A percentile compares a stretch with the other conserved stretches of the same genome.
Conservation (phyloP, 345 rosid species). For the Laguncularia racemosa region DNA sequence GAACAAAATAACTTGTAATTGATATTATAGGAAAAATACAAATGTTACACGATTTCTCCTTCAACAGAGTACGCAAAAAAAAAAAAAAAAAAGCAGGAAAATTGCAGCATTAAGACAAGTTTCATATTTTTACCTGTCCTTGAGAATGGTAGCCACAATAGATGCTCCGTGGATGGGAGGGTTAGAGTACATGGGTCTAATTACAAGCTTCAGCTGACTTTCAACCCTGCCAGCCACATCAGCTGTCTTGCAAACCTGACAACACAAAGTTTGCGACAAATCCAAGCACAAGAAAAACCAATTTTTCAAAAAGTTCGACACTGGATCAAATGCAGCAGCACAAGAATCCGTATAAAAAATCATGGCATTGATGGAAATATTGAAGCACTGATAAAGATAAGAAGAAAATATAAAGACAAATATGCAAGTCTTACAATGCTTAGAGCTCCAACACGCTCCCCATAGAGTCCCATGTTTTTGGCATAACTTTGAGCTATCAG, state of each 20-base stretch:
- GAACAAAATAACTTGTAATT: no score
- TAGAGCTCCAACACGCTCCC: constrained; percentile 94
- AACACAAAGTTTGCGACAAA: background rate
- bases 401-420: background rate
- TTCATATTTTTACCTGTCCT: constrained; percentile 39
- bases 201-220: constrained; percentile 83
- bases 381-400: background rate
- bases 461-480: constrained; percentile 92
- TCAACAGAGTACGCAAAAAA: background rate
- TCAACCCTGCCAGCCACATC: constrained; percentile 72
- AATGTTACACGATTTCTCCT: no score
- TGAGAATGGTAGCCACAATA: constrained; percentile 65
- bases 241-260: constrained; percentile 78
- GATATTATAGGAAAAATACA: no score
- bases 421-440: constrained; percentile 63
- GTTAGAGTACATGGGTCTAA: constrained; percentile 86
- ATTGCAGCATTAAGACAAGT: background rate
- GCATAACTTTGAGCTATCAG: constrained; percentile 85
- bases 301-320: no score
- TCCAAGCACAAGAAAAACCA: background rate
- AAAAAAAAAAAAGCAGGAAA: background rate
- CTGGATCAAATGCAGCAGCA: no score
- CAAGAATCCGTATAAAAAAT: no score
- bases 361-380: no score
- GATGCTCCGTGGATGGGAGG: constrained; percentile 95